phyloP scores from a whole-genome alignment of 345 rosid genomes.

The Litchi chinensis region DNA sequence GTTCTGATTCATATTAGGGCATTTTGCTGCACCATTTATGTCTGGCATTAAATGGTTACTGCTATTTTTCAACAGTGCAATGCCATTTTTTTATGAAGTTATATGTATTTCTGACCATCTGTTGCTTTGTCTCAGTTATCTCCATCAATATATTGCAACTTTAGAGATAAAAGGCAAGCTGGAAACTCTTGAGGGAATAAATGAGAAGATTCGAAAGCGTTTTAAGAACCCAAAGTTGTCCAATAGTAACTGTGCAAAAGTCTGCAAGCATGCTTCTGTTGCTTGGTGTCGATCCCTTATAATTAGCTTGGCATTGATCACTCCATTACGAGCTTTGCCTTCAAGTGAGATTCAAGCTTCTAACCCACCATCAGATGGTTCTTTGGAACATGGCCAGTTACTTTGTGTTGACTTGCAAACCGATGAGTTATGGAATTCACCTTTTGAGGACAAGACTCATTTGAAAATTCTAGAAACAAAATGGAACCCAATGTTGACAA shows the following conservation, averaged over 20 bases:
- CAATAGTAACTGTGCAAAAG: conserved; percentile 74
- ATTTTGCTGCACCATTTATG: not conserved
- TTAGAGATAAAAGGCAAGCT: conserved; percentile 75
- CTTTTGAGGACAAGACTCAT: conserved; percentile 60
- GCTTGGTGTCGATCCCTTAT: conserved; percentile 92
- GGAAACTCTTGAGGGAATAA: conserved; percentile 80
- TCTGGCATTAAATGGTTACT: not conserved
- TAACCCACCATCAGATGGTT: conserved; percentile 36
- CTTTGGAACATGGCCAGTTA: conserved; percentile 49
- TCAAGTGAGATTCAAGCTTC: conserved; percentile 45
- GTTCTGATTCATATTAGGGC: not conserved
- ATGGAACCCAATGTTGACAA: conserved; percentile 67
- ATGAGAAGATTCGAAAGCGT: conserved; percentile 88
- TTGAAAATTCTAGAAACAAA: conserved; percentile 61
- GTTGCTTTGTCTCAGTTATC: conserved; percentile 52
- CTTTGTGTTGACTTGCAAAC: conserved; percentile 79
- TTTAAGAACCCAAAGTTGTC: conserved; percentile 91
- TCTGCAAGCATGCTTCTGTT: conserved; percentile 87
- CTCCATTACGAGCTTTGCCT: conserved; percentile 54
- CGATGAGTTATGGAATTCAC: conserved; percentile 67
- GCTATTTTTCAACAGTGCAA: not conserved
- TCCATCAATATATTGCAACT: conserved; percentile 62
- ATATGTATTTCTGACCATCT: conserved; percentile 9
- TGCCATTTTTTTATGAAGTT: not conserved
- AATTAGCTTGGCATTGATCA: conserved; percentile 70